Percentiles rank a stretch among this genome's conserved stretches.
phyloP scores from a whole-genome alignment of 768 basidiomycete species.

The Russula brevipes region DNA sequence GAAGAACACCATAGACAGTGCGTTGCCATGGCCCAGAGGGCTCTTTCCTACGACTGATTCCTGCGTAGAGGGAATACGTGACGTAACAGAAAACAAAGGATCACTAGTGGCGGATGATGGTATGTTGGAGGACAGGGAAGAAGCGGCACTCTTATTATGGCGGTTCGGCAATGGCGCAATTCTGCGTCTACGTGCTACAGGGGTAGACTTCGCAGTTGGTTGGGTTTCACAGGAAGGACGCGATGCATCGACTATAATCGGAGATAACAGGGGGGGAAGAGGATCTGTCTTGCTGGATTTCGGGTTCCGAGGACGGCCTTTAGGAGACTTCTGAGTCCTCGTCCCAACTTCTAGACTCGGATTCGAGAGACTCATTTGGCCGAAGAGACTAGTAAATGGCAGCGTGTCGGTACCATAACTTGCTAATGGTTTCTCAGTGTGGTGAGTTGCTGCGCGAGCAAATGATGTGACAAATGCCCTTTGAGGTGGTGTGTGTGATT shows the following conservation, averaged over 20 bases:
- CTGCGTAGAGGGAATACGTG: too few relatives aligned
- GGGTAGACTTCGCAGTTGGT: neutral
- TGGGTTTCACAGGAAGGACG: neutral
- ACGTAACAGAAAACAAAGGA: too few relatives aligned
- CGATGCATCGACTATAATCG: neutral
- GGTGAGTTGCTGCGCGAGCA: neutral
- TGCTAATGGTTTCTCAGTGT: neutral
- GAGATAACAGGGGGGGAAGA: neutral
- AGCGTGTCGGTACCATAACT: neutral
- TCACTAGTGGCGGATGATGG: neutral
- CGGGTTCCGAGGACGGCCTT: neutral
- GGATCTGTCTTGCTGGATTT: neutral
- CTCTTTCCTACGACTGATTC: too few relatives aligned
- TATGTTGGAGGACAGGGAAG: neutral
- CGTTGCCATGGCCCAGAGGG: too few relatives aligned
- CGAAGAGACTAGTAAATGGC: neutral
- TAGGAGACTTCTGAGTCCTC: neutral
- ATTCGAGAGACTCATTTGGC: conserved; percentile 1
- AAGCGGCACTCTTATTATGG: neutral
- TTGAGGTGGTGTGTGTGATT: neutral
- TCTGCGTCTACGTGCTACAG: conserved; percentile 6
- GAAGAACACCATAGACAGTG: too few relatives aligned
- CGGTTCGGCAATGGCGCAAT: conserved; percentile 12
- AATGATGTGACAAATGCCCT: neutral
- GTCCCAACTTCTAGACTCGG: neutral